These are phyloP conservation scores for Silene vulgaris DNA, from an alignment of 179 eudicot genomes.

Conservation along the genomic window DNA sequence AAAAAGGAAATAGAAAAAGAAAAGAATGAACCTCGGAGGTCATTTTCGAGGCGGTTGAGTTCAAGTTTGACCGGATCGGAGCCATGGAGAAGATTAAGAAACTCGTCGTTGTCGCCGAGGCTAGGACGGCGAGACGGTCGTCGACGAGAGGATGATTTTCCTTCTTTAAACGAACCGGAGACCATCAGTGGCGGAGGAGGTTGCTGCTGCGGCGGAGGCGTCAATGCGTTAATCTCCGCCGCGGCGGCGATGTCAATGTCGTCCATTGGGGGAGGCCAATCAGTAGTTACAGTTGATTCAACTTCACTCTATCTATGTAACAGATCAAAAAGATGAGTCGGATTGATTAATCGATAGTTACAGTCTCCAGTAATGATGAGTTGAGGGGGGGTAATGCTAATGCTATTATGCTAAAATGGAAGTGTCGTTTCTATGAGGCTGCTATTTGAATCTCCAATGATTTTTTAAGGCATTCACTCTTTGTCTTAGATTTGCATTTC, in stretches of 20 bases:
- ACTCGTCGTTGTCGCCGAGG: constrained; percentile 66
- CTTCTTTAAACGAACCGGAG: constrained; percentile 65
- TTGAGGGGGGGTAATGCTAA: neutral
- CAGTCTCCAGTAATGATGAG: neutral
- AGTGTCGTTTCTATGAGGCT: no score
- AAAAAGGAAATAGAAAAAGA: neutral
- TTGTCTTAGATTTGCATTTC: no score
- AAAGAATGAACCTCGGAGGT: constrained; percentile 50
- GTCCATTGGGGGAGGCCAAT: neutral
- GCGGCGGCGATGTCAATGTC: neutral
- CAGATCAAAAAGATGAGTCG: no score
- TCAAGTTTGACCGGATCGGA: constrained; percentile 96
- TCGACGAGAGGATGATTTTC: constrained; percentile 46
- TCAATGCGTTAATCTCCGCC: no score
- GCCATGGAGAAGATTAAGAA: constrained; percentile 72
- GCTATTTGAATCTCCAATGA: no score
- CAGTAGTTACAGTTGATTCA: neutral
- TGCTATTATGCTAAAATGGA: no score
- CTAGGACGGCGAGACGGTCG: constrained; percentile 63
- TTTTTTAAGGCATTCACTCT: no score
- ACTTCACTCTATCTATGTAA: neutral
- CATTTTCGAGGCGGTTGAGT: constrained; percentile 85
- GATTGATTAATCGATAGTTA: no score
- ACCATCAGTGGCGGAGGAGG: constrained; percentile 30
- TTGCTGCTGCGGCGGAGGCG: no score